Evolutionary conservation across 2,329 filamentous ascomycete species (phyloP).

Genomic region (Cercospora sojina): DNA sequence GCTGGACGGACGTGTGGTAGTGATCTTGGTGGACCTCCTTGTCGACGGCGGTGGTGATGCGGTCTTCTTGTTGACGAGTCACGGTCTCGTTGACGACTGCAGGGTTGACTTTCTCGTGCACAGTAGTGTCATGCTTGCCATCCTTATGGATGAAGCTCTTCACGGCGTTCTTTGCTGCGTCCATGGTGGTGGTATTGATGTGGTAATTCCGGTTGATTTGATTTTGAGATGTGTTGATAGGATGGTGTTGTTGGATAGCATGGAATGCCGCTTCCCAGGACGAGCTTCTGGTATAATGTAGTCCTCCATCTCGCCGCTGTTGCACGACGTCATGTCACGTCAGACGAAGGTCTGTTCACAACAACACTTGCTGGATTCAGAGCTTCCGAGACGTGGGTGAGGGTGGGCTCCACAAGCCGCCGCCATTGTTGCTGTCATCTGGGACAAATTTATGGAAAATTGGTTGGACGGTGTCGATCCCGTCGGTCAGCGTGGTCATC

Average conservation of each 20-base stretch:
- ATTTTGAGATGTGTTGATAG: neutral
- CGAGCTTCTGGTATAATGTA: neutral
- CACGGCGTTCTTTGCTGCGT: constrained; percentile 64
- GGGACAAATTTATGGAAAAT: neutral
- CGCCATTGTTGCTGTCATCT: constrained; percentile 1
- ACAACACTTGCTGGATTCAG: neutral
- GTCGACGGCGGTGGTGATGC: constrained; percentile 61
- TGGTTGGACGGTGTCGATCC: constrained; percentile 2
- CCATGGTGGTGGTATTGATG: constrained; percentile 49
- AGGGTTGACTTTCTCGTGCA: constrained; percentile 64
- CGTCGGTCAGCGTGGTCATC: neutral
- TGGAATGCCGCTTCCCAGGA: neutral
- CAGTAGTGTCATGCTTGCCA: constrained; percentile 68
- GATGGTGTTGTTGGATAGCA: neutral
- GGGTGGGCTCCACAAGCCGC: constrained; percentile 6
- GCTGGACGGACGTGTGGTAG: constrained; percentile 68
- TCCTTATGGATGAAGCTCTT: constrained; percentile 59
- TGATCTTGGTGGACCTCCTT: constrained; percentile 71
- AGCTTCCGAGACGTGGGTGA: constrained; percentile 1
- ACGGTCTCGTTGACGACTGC: constrained; percentile 48
- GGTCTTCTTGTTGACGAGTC: constrained; percentile 56
- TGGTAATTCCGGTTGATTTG: neutral
- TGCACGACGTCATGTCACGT: constrained; percentile 16
- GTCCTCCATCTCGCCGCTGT: neutral
- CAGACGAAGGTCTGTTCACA: neutral